Evolutionary conservation across 441 rosid species (phyloP).

Genomic region (Pelargonium australe): DNA sequence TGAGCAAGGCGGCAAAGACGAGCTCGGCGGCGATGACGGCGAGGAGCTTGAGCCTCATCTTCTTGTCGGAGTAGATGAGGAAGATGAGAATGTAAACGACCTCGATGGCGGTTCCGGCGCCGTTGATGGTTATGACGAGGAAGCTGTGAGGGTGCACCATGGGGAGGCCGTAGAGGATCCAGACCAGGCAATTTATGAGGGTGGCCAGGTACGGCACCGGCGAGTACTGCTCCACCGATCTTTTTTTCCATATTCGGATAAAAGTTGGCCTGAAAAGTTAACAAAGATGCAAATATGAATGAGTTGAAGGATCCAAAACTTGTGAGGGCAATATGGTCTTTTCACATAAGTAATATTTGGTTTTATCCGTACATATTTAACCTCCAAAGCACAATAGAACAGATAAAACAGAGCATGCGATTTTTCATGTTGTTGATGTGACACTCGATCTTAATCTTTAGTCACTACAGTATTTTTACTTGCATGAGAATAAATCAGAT

Average conservation of each 20-base stretch:
- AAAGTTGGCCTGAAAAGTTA: conserved; percentile 65
- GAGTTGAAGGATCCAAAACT: neutral
- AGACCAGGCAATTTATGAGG: conserved; percentile 66
- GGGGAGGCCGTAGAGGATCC: conserved; percentile 83
- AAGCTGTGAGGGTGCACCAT: conserved; percentile 61
- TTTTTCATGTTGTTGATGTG: too few species aligned
- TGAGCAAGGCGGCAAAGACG: conserved; percentile 29
- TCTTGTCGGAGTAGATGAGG: conserved; percentile 37
- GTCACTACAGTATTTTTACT: too few species aligned
- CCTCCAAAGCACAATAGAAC: too few species aligned
- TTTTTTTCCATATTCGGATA: conserved; percentile 51
- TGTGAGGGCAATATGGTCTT: neutral
- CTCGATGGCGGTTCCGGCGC: conserved; percentile 54
- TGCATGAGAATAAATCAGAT: too few species aligned
- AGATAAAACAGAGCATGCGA: too few species aligned
- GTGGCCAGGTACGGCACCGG: conserved; percentile 70
- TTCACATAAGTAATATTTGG: neutral
- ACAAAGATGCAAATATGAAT: neutral
- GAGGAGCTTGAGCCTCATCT: conserved; percentile 31
- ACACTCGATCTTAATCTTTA: too few species aligned
- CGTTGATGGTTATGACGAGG: conserved; percentile 70
- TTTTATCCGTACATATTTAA: too few species aligned
- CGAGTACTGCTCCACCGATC: conserved; percentile 77
- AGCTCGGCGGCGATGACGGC: conserved; percentile 32
- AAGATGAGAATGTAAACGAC: conserved; percentile 42